A percentile compares a stretch with the other conserved stretches of the same genome.
Evolutionary conservation across 116 monocot species (phyloP).

Genomic region (Trichopus zeylanicus): DNA sequence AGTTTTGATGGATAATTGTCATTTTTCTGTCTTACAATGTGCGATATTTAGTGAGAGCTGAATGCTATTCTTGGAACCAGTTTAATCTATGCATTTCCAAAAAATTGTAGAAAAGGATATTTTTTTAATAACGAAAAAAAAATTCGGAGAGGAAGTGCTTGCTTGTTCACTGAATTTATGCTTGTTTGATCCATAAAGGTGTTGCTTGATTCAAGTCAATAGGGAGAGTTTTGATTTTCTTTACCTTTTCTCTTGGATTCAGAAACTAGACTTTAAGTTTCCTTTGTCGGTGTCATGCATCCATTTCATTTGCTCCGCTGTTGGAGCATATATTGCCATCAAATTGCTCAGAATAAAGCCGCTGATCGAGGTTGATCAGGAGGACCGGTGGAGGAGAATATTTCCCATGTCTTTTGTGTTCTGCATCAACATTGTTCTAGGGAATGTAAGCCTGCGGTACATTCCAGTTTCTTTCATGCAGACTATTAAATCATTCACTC

Average conservation of each 20-base stretch:
- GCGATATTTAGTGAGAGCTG: too few relatives aligned
- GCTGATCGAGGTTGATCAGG: slow-evolving; percentile 68
- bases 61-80: too few relatives aligned
- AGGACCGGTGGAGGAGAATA: slow-evolving; percentile 92
- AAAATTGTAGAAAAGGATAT: too few relatives aligned
- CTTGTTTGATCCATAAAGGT: too few relatives aligned
- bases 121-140: too few relatives aligned
- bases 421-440: slow-evolving; percentile 86
- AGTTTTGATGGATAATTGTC: too few relatives aligned
- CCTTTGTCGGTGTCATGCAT: slow-evolving; percentile 87
- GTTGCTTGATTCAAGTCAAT: too few relatives aligned
- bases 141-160: too few relatives aligned
- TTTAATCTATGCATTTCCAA: too few relatives aligned
- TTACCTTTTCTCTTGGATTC: background rate
- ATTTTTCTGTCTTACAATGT: too few relatives aligned
- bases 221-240: too few relatives aligned
- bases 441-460: slow-evolving; percentile 94
- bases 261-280: slow-evolving; percentile 96
- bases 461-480: slow-evolving; percentile 99
- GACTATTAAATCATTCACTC: slow-evolving; percentile 97
- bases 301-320: slow-evolving; percentile 90
- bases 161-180: too few relatives aligned
- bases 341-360: slow-evolving; percentile 77
- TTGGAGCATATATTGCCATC: slow-evolving; percentile 80
- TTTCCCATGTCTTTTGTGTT: slow-evolving; percentile 98